phyloP scores from a whole-genome alignment of 768 basidiomycete species.

The Pleurotus eryngii region DNA sequence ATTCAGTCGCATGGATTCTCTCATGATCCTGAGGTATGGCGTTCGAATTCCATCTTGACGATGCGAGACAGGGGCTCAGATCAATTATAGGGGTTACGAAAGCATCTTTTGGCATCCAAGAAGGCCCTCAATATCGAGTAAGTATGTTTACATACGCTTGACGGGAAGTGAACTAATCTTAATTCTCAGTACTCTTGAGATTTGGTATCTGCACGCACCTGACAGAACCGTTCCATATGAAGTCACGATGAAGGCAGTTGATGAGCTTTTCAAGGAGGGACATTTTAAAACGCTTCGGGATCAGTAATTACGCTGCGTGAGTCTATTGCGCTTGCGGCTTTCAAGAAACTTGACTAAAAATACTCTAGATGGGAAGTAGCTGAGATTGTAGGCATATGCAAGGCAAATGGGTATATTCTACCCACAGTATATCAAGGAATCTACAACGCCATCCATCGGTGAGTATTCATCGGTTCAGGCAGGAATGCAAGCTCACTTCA shows the following conservation, averaged over 20 bases:
- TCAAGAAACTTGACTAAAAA: neutral
- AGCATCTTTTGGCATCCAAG: slow-evolving; percentile 44
- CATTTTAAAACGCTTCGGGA: slow-evolving; percentile 58
- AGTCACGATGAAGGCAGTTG: slow-evolving; percentile 49
- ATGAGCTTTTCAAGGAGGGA: slow-evolving; percentile 55
- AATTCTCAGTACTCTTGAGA: slow-evolving; percentile 37
- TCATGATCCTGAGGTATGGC: neutral
- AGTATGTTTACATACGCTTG: slow-evolving; percentile 16
- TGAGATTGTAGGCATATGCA: slow-evolving; percentile 44
- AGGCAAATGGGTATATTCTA: slow-evolving; percentile 35
- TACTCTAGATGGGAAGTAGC: slow-evolving; percentile 30
- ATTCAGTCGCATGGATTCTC: neutral
- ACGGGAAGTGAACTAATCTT: neutral
- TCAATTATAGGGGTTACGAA: slow-evolving; percentile 37
- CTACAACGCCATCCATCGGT: slow-evolving; percentile 16
- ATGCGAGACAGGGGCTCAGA: slow-evolving; percentile 14
- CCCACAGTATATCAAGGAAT: slow-evolving; percentile 42
- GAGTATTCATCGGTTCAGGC: neutral
- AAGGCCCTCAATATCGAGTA: slow-evolving; percentile 41
- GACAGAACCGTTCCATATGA: slow-evolving; percentile 57
- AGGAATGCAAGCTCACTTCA: neutral
- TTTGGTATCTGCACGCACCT: slow-evolving; percentile 59
- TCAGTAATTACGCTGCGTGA: slow-evolving; percentile 59
- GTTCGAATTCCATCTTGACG: too few species aligned
- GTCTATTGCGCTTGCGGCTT: neutral